A percentile compares a stretch with the other conserved stretches of the same genome.
Conservation (phyloP, 2,329 filamentous ascomycete genomes). For the Botrytis fragariae region DNA sequence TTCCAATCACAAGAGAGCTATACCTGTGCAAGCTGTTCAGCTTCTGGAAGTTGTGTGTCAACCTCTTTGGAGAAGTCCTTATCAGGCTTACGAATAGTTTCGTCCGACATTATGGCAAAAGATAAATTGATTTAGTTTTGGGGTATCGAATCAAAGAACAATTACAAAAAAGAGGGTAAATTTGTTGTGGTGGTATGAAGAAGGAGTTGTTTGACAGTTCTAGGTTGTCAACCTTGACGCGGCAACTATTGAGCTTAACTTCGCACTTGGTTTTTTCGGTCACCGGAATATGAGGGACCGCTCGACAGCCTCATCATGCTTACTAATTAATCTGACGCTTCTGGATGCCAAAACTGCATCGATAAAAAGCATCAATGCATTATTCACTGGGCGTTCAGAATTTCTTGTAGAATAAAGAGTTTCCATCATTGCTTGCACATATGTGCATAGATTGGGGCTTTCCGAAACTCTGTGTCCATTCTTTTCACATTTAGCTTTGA, state of each 20-base stretch:
- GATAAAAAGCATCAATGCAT: not conserved
- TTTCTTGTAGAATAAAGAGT: not conserved
- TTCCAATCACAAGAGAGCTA: constrained; percentile 22
- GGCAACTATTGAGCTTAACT: constrained; percentile 19
- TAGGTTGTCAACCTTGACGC: constrained; percentile 22
- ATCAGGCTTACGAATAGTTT: constrained; percentile 59
- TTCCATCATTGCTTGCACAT: not conserved
- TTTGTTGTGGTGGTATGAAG: constrained; percentile 1
- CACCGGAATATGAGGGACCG: constrained; percentile 3
- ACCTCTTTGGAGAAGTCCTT: constrained; percentile 99
- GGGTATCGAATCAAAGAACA: constrained; percentile 3
- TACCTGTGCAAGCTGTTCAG: constrained; percentile 85
- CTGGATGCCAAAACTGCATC: not conserved
- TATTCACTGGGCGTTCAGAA: not conserved
- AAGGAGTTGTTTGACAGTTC: constrained; percentile 7
- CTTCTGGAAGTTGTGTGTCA: constrained; percentile 86
- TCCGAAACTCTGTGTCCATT: fast-evolving
- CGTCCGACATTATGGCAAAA: constrained; percentile 37
- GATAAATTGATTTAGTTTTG: not conserved
- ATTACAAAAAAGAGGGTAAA: not conserved
- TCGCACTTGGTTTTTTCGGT: not conserved
- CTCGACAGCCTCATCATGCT: not conserved
- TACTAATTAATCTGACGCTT: not conserved
- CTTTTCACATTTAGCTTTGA: not conserved
- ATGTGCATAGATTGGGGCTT: not conserved